Percentiles rank a stretch among this genome's conserved stretches.
phyloP scores from a whole-genome alignment of 345 rosid species.

The Gossypium turneri region DNA sequence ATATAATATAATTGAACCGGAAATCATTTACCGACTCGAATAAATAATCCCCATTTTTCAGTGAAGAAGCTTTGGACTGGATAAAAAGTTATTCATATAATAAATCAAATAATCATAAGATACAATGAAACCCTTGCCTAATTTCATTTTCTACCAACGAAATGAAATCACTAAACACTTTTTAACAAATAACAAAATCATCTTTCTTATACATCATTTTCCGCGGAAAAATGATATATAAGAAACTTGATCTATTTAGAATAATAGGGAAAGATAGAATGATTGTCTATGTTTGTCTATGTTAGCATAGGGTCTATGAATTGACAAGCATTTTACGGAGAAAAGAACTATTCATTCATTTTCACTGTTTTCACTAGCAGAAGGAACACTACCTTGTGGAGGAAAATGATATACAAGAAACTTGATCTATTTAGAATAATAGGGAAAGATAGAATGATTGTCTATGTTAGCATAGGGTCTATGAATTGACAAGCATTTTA shows the following conservation, averaged over 20 bases:
- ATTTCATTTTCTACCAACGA: neutral
- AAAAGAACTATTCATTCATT: conserved; percentile 15
- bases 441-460: neutral
- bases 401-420: neutral
- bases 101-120: too few species aligned
- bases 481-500: neutral
- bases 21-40: too few species aligned
- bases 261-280: neutral
- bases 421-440: neutral
- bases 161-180: neutral
- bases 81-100: too few species aligned
- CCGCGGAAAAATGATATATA: neutral
- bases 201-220: neutral
- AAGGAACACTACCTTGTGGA: conserved; percentile 14
- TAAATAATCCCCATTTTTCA: too few species aligned
- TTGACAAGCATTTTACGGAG: neutral
- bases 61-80: too few species aligned
- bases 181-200: neutral
- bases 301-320: neutral
- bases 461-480: neutral
- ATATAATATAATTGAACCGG: too few species aligned
- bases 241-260: neutral
- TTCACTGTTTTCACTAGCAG: conserved; percentile 25
- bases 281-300: too few species aligned
- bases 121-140: neutral